Percentiles rank a stretch among this genome's conserved stretches.
Evolutionary conservation across 1,139 yeast species (phyloP).

Genomic region (Meyerozyma elateridarum): DNA sequence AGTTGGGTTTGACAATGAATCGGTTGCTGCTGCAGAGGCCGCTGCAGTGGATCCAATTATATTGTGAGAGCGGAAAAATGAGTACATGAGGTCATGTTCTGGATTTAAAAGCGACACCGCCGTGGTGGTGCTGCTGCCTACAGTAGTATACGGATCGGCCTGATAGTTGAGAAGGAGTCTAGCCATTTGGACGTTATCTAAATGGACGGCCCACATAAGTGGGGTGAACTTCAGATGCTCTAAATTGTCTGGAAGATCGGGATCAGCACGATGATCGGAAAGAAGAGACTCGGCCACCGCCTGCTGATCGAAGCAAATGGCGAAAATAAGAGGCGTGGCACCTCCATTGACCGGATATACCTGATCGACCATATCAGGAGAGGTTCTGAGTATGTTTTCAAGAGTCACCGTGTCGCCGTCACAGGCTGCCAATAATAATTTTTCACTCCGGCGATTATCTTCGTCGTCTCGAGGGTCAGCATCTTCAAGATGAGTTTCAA

Average conservation of each 20-base stretch:
- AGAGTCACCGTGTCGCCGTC: slow-evolving; percentile 47
- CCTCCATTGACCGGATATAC: slow-evolving; percentile 39
- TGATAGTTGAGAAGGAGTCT: slow-evolving; percentile 33
- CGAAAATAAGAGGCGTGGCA: slow-evolving; percentile 46
- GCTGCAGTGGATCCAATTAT: slow-evolving; percentile 21
- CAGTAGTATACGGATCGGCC: slow-evolving; percentile 35
- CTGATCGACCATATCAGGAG: slow-evolving; percentile 27
- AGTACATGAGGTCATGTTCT: slow-evolving; percentile 28
- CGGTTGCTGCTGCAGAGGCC: slow-evolving; percentile 12
- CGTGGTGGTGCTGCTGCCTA: slow-evolving; percentile 24
- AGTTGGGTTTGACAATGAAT: slow-evolving; percentile 14
- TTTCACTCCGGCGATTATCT: slow-evolving; percentile 13
- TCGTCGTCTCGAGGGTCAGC: slow-evolving; percentile 8
- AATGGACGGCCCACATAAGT: slow-evolving; percentile 46
- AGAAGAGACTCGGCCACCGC: slow-evolving; percentile 43
- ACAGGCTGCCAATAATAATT: slow-evolving; percentile 44
- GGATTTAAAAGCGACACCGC: slow-evolving; percentile 32
- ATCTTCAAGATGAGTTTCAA: slow-evolving; percentile 12
- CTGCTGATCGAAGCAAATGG: slow-evolving; percentile 45
- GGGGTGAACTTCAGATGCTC: slow-evolving; percentile 31
- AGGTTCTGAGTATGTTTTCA: slow-evolving; percentile 29
- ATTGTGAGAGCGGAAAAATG: slow-evolving; percentile 38
- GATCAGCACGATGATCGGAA: slow-evolving; percentile 30
- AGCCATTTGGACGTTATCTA: slow-evolving; percentile 32
- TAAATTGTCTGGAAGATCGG: slow-evolving; percentile 34